Conservation (phyloP, 495 filamentous ascomycete species). For the Melanomma pulvis-pyrius region DNA sequence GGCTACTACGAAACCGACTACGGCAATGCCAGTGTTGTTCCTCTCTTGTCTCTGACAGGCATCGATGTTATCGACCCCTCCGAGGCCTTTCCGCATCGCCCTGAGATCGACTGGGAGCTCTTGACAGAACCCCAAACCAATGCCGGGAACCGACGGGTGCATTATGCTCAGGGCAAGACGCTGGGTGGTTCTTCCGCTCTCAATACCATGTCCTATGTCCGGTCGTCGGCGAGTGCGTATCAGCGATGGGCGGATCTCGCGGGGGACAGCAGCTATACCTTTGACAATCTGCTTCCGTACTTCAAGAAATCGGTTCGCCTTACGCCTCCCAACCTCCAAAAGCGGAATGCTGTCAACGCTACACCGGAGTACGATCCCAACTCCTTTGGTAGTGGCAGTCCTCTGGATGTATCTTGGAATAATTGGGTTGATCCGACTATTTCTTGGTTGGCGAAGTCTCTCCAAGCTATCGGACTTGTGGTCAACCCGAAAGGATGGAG, state of each 20-base stretch:
- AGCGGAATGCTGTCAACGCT: conserved; percentile 30
- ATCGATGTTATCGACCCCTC: conserved; percentile 9
- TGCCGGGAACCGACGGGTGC: conserved; percentile 15
- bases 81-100: not conserved
- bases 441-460: conserved; percentile 44
- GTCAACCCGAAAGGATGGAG: conserved; percentile 40
- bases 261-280: conserved; percentile 53
- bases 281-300: conserved; percentile 49
- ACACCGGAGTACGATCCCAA: conserved; percentile 37
- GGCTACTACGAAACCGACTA: conserved; percentile 56
- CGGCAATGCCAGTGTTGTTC: conserved; percentile 49
- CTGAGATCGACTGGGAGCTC: conserved; percentile 20
- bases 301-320: conserved; percentile 48
- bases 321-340: conserved; percentile 14
- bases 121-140: conserved; percentile 1
- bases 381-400: conserved; percentile 31
- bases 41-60: conserved; percentile 1
- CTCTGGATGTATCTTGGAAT: conserved; percentile 35
- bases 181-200: conserved; percentile 36
- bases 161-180: conserved; percentile 41
- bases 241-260: conserved; percentile 52
- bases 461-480: conserved; percentile 45
- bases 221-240: conserved; percentile 48
- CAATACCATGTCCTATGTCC: conserved; percentile 38
- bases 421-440: conserved; percentile 32